Evolutionary conservation across 208 protist genomes (phyloP).

Genomic region (Leptomonas pyrrhocoris): DNA sequence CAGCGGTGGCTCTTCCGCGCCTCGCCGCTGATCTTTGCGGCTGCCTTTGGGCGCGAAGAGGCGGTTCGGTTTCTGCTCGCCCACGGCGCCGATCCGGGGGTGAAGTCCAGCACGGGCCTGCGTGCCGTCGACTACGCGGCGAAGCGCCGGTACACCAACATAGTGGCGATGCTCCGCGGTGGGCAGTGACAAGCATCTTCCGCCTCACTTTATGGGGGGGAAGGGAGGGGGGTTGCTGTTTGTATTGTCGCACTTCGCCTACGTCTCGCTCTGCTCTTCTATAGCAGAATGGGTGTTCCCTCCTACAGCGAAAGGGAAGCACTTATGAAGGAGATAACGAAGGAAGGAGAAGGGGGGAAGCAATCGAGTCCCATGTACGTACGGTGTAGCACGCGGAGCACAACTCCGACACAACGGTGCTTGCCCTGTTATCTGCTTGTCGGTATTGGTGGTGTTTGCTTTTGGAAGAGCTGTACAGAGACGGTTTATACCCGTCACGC

Average conservation of each 20-base stretch:
- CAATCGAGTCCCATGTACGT: no score
- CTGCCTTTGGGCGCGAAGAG: conserved; percentile 75
- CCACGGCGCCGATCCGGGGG: conserved; percentile 51
- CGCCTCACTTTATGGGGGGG: neutral
- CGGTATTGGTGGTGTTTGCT: no score
- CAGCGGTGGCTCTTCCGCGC: conserved; percentile 75
- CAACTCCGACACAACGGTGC: no score
- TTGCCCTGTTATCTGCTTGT: no score
- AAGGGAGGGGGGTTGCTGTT: neutral
- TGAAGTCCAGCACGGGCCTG: conserved; percentile 62
- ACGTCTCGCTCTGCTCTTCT: neutral
- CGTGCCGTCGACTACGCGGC: conserved; percentile 71
- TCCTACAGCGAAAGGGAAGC: no score
- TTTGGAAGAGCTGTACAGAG: no score
- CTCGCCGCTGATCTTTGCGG: conserved; percentile 76
- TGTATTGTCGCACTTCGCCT: neutral
- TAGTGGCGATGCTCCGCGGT: conserved; percentile 54
- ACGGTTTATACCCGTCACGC: no score
- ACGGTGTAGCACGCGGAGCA: no score
- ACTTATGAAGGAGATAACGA: no score
- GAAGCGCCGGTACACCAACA: conserved; percentile 62
- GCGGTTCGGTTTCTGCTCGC: conserved; percentile 69
- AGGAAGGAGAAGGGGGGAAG: no score
- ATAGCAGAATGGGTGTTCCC: no score
- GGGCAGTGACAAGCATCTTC: conserved; percentile 6